Base-by-base conservation (phyloP, 148 eudicot species). In the Hydrangea macrophylla region DNA sequence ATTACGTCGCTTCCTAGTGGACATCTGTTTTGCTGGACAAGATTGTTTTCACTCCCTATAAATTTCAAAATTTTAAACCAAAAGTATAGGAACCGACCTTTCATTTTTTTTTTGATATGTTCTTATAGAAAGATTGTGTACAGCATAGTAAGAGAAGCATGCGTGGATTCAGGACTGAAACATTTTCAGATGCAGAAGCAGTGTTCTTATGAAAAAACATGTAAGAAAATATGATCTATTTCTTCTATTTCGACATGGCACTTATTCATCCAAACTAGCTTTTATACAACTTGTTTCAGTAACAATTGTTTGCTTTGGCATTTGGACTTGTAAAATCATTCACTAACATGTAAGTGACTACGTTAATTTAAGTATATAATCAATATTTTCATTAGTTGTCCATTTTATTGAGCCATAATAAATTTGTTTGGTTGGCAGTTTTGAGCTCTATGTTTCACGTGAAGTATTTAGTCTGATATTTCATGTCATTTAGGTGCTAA, bases 41-140 rank as follows among this genome's bases (percentile, higher is more conserved):
- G 39, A 35, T 35, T 35, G 39, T 63, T 22, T 27, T n/a, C 27
- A 25, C 8, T 1, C 18, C 2, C 7, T 6, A 25, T 45, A 44
- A 24, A 35, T 8, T 3, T 35, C 8, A 35, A n/a, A n/a, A n/a
- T n/a, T n/a, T n/a, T n/a, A n/a, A n/a, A n/a, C n/a, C n/a, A n/a
- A n/a, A n/a, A n/a, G n/a, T n/a, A n/a, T n/a, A n/a, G n/a, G n/a
- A n/a, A n/a, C n/a, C n/a, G 13, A 11, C 6, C 32, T 31, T 42
- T 27, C 26, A 9, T 44, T 45, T 24, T 51, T 45, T 74, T 35
- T 44, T 2, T 30, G 22, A 48, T 54, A 20, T 48, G 20, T 55
- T 2, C 48, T 12, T 32, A 53, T 45, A 39, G 36, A 68, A 6
- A 35, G 55, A 62, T 45, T 36, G 15, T 37, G 36, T 73, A 37